Percentiles rank a stretch among this genome's conserved stretches.
phyloP scores from a whole-genome alignment of 345 rosid genomes.

The Dipteronia dyeriana region DNA sequence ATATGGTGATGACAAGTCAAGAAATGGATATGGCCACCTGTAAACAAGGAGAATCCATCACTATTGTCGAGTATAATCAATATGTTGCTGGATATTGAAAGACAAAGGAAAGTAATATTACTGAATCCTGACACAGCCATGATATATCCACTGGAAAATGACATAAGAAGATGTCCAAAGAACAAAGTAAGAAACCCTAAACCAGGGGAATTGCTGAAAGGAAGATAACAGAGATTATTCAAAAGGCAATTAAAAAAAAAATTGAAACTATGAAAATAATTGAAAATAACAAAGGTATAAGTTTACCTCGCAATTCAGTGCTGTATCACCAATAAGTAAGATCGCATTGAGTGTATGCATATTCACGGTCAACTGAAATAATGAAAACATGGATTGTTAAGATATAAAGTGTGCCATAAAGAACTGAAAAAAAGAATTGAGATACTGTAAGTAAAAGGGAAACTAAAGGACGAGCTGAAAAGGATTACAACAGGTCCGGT shows the following conservation, averaged over 20 bases:
- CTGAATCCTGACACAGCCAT: conserved; percentile 47
- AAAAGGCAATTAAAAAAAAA: background rate
- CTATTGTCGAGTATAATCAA: conserved; percentile 15
- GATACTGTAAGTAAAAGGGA: background rate
- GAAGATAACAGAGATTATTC: conserved; percentile 19
- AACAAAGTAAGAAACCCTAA: conserved; percentile 65
- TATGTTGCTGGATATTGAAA: background rate
- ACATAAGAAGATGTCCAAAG: conserved; percentile 60
- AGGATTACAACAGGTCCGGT: background rate
- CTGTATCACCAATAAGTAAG: conserved; percentile 59
- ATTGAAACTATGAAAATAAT: background rate
- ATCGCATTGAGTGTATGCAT: conserved; percentile 59
- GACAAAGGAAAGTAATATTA: conserved; percentile 19
- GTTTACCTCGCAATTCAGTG: conserved; percentile 62
- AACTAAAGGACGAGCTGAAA: background rate
- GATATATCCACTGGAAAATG: conserved; percentile 63
- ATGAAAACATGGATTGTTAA: conserved; percentile 16
- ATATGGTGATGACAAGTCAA: conserved; percentile 49
- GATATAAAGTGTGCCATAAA: conserved; percentile 5
- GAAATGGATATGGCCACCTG: conserved; percentile 87
- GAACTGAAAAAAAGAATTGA: background rate
- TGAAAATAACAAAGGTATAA: background rate
- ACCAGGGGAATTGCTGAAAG: conserved; percentile 65
- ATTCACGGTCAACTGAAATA: conserved; percentile 59
- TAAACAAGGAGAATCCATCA: conserved; percentile 3